A percentile compares a stretch with the other conserved stretches of the same genome.
phyloP scores from a whole-genome alignment of 768 basidiomycete genomes.

The Auricularia heimuer region DNA sequence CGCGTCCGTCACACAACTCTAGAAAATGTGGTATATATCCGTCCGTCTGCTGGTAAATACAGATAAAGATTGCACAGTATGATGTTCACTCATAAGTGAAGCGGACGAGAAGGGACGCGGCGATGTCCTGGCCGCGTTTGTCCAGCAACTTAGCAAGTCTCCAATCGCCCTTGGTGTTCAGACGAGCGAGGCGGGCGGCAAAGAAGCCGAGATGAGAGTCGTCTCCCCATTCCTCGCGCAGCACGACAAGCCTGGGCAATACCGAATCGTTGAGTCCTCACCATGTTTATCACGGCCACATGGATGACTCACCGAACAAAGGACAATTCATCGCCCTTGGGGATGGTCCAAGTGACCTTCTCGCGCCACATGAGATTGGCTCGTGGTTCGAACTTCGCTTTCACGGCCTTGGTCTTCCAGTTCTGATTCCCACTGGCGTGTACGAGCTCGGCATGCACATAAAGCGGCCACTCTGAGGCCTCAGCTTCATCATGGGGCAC shows the following conservation, averaged over 20 bases:
- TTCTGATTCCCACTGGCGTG: constrained; percentile 29
- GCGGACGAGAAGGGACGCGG: constrained; percentile 21
- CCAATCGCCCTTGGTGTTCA: constrained; percentile 35
- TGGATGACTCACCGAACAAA: constrained; percentile 37
- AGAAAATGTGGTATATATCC: neutral
- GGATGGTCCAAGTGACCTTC: constrained; percentile 38
- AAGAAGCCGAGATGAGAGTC: constrained; percentile 6
- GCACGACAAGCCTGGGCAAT: constrained; percentile 13
- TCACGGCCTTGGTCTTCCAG: constrained; percentile 34
- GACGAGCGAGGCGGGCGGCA: constrained; percentile 43
- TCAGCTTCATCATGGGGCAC: constrained; percentile 34
- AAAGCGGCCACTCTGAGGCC: constrained; percentile 27
- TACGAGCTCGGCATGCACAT: constrained; percentile 38
- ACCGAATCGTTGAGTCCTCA: constrained; percentile 34
- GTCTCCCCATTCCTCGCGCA: constrained; percentile 7
- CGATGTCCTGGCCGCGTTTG: constrained; percentile 34
- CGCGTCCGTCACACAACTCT: neutral
- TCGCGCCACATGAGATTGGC: constrained; percentile 30
- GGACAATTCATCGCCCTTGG: constrained; percentile 37
- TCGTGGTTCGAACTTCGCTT: constrained; percentile 22
- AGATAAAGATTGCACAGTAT: neutral
- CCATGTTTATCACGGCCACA: constrained; percentile 6
- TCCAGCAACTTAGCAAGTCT: constrained; percentile 41
- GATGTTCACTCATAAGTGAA: constrained; percentile 11
- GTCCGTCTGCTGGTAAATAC: neutral